Conservation (phyloP, 2,329 filamentous ascomycete genomes). For the Diaporthe eres region DNA sequence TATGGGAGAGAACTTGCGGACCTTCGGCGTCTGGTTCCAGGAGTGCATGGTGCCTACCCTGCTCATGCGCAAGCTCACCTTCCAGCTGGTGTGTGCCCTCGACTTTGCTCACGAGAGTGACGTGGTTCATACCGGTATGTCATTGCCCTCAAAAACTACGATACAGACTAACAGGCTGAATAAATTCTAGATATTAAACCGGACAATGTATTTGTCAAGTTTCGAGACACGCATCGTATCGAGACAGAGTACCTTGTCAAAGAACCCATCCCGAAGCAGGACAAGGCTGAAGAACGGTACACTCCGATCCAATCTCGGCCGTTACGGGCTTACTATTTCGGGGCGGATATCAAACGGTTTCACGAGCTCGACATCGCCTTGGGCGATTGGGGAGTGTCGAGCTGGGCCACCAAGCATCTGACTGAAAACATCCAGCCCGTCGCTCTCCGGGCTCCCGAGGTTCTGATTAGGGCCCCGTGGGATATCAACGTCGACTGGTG, state of each 20-base stretch:
- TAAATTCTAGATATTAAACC: slow-evolving; percentile 45
- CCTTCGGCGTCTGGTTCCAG: slow-evolving; percentile 38
- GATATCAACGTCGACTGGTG: slow-evolving; percentile 43
- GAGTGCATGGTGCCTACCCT: slow-evolving; percentile 43
- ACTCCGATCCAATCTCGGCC: slow-evolving; percentile 1
- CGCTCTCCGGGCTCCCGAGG: slow-evolving; percentile 47
- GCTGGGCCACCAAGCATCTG: slow-evolving; percentile 44
- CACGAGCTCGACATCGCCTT: slow-evolving; percentile 44
- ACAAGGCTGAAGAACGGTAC: slow-evolving; percentile 12
- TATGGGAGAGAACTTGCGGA: slow-evolving; percentile 46
- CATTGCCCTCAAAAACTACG: not conserved
- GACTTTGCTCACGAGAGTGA: slow-evolving; percentile 46
- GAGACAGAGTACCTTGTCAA: slow-evolving; percentile 40
- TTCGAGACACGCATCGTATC: slow-evolving; percentile 44
- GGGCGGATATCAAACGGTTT: slow-evolving; percentile 1
- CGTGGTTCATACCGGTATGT: slow-evolving; percentile 46
- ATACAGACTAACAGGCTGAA: not conserved
- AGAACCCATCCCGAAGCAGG: slow-evolving; percentile 7
- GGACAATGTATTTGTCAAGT: slow-evolving; percentile 46
- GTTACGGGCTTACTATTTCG: slow-evolving; percentile 13
- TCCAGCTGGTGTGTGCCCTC: slow-evolving; percentile 46
- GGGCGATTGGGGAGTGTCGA: slow-evolving; percentile 45
- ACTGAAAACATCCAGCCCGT: slow-evolving; percentile 45
- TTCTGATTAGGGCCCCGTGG: slow-evolving; percentile 46
- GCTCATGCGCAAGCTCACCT: slow-evolving; percentile 45